Conservation (phyloP, 2,329 filamentous ascomycete species). For the Lomentospora prolificans region DNA sequence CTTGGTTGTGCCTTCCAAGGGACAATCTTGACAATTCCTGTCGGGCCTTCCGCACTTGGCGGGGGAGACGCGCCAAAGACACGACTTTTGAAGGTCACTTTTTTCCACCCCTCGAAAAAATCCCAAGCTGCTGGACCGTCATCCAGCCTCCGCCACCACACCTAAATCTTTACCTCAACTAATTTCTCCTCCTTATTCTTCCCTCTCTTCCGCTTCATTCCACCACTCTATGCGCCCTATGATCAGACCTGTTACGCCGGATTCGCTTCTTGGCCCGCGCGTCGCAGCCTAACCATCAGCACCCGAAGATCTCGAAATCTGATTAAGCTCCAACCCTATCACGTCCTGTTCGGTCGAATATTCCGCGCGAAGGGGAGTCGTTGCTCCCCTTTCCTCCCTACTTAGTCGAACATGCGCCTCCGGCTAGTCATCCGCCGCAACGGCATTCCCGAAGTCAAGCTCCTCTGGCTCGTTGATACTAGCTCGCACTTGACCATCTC, state of each 20-base stretch:
- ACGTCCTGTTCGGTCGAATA: background rate
- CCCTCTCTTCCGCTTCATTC: too few species aligned
- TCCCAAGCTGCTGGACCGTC: background rate
- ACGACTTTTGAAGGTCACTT: background rate
- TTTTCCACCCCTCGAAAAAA: background rate
- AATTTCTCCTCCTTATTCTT: too few species aligned
- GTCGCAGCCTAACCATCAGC: background rate
- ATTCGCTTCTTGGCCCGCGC: background rate
- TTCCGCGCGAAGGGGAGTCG: background rate
- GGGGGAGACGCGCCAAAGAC: background rate
- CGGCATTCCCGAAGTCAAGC: conserved; percentile 58
- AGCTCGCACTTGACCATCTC: conserved; percentile 58
- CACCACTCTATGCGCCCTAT: background rate
- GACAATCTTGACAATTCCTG: background rate
- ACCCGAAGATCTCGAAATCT: background rate
- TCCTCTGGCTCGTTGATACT: conserved; percentile 59
- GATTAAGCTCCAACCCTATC: background rate
- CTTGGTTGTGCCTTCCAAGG: background rate
- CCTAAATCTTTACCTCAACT: too few species aligned
- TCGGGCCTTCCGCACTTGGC: background rate
- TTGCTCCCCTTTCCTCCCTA: background rate
- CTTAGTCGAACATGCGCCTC: conserved; percentile 47
- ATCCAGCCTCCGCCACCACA: background rate
- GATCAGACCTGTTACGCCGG: background rate
- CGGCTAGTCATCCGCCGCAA: conserved; percentile 65